Conservation (phyloP, 352 stramenopile species). For the Globisporangium emineosum region DNA sequence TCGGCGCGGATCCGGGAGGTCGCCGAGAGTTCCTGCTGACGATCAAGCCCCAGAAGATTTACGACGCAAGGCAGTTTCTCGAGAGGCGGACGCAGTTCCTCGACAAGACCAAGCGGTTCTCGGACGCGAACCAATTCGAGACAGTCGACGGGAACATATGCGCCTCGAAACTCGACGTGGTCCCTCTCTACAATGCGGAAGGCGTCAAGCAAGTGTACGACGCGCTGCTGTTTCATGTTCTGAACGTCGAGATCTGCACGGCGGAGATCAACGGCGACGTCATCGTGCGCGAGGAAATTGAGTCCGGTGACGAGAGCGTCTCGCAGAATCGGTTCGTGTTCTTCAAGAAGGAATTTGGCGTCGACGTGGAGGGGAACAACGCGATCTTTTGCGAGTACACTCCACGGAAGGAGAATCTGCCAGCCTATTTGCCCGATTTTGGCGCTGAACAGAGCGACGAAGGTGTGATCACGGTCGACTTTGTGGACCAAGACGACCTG, state of each 20-base stretch:
- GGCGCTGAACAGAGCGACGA: not conserved
- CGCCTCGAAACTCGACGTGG: conserved; percentile 28
- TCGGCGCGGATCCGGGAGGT: not conserved
- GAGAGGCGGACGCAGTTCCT: conserved; percentile 20
- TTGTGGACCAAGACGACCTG: conserved; percentile 13
- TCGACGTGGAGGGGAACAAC: conserved; percentile 11
- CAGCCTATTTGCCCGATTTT: not conserved
- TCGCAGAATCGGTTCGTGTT: conserved; percentile 14
- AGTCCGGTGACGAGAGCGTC: not conserved
- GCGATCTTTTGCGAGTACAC: conserved; percentile 14
- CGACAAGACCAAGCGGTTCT: conserved; percentile 19
- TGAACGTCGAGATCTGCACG: conserved; percentile 15
- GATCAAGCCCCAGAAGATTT: conserved; percentile 3
- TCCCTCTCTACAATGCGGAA: conserved; percentile 10
- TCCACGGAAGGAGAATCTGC: no score
- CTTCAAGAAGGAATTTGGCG: not conserved
- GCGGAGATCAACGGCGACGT: conserved; percentile 13
- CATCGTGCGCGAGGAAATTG: conserved; percentile 11
- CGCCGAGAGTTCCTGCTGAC: not conserved
- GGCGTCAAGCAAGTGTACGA: conserved; percentile 17
- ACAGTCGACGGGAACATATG: not conserved
- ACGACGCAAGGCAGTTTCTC: conserved; percentile 19
- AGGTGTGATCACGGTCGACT: conserved; percentile 9
- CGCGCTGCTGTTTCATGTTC: conserved; percentile 1
- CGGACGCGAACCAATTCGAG: conserved; percentile 38